Evolutionary conservation across 2,329 filamentous ascomycete species (phyloP), one percentile per base, ranked within the genome.

Genomic region (Hypoxylon sp.): DNA sequence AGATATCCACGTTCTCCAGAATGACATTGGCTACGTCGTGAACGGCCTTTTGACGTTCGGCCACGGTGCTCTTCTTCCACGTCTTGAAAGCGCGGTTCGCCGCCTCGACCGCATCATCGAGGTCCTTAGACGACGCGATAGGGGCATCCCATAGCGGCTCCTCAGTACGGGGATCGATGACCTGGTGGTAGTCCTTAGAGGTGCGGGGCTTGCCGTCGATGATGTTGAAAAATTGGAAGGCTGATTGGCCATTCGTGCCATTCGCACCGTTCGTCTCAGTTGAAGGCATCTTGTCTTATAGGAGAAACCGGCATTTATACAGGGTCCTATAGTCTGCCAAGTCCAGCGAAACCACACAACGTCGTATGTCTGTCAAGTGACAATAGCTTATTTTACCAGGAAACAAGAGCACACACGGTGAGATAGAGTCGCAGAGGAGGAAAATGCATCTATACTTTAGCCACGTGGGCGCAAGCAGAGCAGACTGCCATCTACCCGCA

Each of bases 141-240:
- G 86, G 86, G 11, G 82, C 82, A 5, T 84, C 79, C 77, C 82
- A 84, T 51, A 84, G 79, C 10, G 75, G 72, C 54, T 83, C 77
- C 60, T 82, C 82, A 22, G 81, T 85, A 54, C 83, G 80, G 6
- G 84, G 84, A 71, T 85, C 82, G 65, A 80, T 77, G 22, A 82
- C 81, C 30, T 80, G 77, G 68, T 82, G 77, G 1, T 74, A 76
- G 4, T 76, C 73, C 25, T 78, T 69, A 54, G 78, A 75, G 31
- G 70, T 64, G 57, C 81, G 81, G 55, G 73, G 73, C 70, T 83
- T 77, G 48, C 82, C 82, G 71, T 83, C 81, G 73, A 85, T 79
- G 63, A 84, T 76, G 74, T 85, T 85, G 77, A 76, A 79, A 73
- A 85, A 85, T 64, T 78, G 62, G 50, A 73, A 60, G 14, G 35